phyloP scores from a whole-genome alignment of 306 rosid species.

The Vicia sativa region DNA sequence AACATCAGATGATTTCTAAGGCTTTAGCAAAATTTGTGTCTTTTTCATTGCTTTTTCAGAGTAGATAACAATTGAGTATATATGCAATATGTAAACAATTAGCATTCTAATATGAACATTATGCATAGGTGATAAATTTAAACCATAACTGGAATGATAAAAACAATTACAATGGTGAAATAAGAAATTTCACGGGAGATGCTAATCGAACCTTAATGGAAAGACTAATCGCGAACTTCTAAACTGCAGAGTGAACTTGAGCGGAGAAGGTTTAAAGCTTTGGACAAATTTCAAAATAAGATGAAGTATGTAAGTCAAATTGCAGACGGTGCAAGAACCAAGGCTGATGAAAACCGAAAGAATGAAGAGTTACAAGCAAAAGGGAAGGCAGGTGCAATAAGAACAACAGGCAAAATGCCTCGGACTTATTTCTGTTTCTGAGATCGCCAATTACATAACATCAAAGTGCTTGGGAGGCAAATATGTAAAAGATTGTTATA shows the following conservation, averaged over 20 bases:
- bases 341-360: conserved; percentile 48
- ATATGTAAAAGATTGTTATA: conserved; percentile 30
- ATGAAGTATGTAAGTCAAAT: conserved; percentile 43
- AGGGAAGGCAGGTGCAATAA: conserved; percentile 59
- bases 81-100: not conserved
- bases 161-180: not conserved
- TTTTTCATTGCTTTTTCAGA: not conserved
- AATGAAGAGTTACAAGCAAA: conserved; percentile 50
- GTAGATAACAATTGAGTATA: not conserved
- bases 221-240: conserved; percentile 32
- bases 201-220: not conserved
- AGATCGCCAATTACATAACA: conserved; percentile 30
- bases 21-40: not conserved
- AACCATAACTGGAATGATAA: not conserved
- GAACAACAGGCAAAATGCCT: conserved; percentile 65
- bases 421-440: conserved; percentile 60
- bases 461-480: conserved; percentile 7
- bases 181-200: not conserved
- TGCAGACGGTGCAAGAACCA: conserved; percentile 58
- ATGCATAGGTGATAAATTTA: not conserved
- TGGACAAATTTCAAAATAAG: conserved; percentile 28
- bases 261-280: conserved; percentile 44
- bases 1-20: not conserved
- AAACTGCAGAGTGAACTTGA: conserved; percentile 50
- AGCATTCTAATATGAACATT: not conserved